Percentiles rank a stretch among this genome's conserved stretches.
Conservation (phyloP, 2,329 filamentous ascomycete species). For the Phialemonium atrogriseum region DNA sequence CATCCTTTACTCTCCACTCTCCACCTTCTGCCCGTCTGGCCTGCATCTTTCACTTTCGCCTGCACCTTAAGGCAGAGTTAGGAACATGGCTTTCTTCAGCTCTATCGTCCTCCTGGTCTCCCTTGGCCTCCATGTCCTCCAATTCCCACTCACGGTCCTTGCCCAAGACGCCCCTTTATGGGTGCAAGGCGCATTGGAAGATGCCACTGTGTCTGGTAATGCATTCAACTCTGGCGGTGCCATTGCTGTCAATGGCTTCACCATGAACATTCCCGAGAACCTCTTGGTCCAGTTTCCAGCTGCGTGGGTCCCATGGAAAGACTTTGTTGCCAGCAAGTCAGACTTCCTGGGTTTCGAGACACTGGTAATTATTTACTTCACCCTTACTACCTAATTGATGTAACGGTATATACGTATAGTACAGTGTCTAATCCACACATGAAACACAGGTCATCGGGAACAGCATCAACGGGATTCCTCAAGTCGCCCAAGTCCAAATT, state of each 20-base stretch:
- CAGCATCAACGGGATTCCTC: slow-evolving; percentile 22
- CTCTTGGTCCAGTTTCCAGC: slow-evolving; percentile 39
- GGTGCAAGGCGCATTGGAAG: slow-evolving; percentile 23
- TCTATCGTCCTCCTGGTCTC: no score
- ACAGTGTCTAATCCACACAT: not conserved
- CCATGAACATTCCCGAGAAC: slow-evolving; percentile 38
- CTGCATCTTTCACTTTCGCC: no score
- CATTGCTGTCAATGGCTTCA: slow-evolving; percentile 35
- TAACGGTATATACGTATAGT: no score
- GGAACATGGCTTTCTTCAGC: no score
- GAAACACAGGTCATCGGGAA: slow-evolving; percentile 24
- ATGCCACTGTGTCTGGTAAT: slow-evolving; percentile 21
- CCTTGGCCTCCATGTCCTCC: no score
- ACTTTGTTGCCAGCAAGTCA: slow-evolving; percentile 22
- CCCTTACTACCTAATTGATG: no score
- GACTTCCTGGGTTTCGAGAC: slow-evolving; percentile 26
- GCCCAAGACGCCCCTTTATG: slow-evolving; percentile 21
- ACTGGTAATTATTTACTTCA: slow-evolving; percentile 15
- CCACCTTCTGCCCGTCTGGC: no score
- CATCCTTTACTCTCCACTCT: no score
- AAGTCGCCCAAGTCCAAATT: slow-evolving; percentile 23
- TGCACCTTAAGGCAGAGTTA: no score
- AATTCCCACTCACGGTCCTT: no score
- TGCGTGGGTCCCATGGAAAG: slow-evolving; percentile 33
- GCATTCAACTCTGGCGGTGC: slow-evolving; percentile 35